phyloP scores from a whole-genome alignment of 2,329 filamentous ascomycete species.

The Colletotrichum cuscutae region DNA sequence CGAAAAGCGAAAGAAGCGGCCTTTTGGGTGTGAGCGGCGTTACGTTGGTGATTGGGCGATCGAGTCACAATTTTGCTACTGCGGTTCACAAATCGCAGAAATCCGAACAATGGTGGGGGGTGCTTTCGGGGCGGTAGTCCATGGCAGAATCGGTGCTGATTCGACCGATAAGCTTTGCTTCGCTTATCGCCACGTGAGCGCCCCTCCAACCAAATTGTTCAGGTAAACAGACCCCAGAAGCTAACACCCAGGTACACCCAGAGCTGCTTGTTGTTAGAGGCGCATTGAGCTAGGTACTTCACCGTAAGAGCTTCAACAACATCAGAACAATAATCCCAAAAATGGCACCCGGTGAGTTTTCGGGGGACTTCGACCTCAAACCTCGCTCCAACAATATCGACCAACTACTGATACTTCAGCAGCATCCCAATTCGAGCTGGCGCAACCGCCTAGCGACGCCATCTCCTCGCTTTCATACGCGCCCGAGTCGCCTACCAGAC shows the following conservation, averaged over 20 bases:
- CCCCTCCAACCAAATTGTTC: slow-evolving; percentile 33
- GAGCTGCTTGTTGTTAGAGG: slow-evolving; percentile 1
- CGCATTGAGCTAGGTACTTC: slow-evolving; percentile 7
- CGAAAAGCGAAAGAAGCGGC: slow-evolving; percentile 16
- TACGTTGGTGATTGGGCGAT: slow-evolving; percentile 38
- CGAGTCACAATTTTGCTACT: slow-evolving; percentile 58
- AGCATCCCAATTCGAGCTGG: slow-evolving; percentile 84
- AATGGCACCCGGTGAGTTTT: slow-evolving; percentile 53
- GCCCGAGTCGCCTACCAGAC: slow-evolving; percentile 75
- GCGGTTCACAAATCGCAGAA: slow-evolving; percentile 40
- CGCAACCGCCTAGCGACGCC: slow-evolving; percentile 84
- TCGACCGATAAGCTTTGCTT: slow-evolving; percentile 25
- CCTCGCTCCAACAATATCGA: not conserved
- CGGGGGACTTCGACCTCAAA: not conserved
- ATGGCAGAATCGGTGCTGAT: slow-evolving; percentile 43
- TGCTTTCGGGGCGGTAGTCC: slow-evolving; percentile 45
- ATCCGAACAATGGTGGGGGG: slow-evolving; percentile 51
- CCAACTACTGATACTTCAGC: slow-evolving; percentile 35
- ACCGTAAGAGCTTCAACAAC: not conserved
- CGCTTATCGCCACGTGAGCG: slow-evolving; percentile 35
- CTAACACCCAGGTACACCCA: slow-evolving; percentile 15
- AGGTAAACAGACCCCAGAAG: slow-evolving; percentile 31
- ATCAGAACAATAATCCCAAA: not conserved
- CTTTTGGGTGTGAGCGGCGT: slow-evolving; percentile 16
- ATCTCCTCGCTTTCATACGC: slow-evolving; percentile 90